Conservation (phyloP, 1,284 basidiomycete genomes). For the Farysia itapuensis region DNA sequence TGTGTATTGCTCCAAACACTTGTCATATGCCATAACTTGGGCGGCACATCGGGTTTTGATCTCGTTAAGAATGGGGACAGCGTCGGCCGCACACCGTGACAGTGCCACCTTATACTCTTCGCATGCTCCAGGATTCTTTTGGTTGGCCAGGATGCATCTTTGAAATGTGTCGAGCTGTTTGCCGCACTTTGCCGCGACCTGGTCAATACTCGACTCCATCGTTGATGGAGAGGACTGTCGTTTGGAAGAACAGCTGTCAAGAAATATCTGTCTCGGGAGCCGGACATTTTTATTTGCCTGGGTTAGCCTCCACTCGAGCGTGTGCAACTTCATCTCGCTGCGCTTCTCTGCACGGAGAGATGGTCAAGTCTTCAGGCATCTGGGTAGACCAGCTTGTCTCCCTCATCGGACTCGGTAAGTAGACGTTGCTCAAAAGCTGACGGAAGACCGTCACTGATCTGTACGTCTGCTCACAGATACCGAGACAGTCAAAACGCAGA, state of each 20-base stretch:
- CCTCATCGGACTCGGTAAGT: constrained; percentile 15
- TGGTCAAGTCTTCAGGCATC: constrained; percentile 14
- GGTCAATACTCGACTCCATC: constrained; percentile 45
- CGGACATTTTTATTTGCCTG: too few species aligned
- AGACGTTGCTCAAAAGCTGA: background rate
- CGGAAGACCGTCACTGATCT: background rate
- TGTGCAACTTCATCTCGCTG: background rate
- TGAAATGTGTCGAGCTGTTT: constrained; percentile 50
- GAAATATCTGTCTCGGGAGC: too few species aligned
- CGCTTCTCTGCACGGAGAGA: constrained; percentile 1
- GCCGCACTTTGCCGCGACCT: constrained; percentile 40
- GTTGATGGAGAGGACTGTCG: too few species aligned
- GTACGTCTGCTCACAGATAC: constrained; percentile 5
- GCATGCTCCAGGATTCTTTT: constrained; percentile 36
- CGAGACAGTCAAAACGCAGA: constrained; percentile 28
- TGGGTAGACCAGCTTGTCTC: constrained; percentile 36
- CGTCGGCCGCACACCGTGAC: constrained; percentile 46
- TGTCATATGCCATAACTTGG: constrained; percentile 50
- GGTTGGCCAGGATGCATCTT: constrained; percentile 52
- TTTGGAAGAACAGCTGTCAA: too few species aligned
- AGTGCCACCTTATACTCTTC: constrained; percentile 39
- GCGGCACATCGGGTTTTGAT: constrained; percentile 47
- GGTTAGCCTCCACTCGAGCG: too few species aligned
- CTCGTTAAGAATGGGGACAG: constrained; percentile 49
- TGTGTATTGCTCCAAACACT: constrained; percentile 35